These are phyloP conservation scores for Antitrichia curtipendula DNA, from an alignment of 225 moss, liverwort and hornwort species.

Conservation along the genomic window DNA sequence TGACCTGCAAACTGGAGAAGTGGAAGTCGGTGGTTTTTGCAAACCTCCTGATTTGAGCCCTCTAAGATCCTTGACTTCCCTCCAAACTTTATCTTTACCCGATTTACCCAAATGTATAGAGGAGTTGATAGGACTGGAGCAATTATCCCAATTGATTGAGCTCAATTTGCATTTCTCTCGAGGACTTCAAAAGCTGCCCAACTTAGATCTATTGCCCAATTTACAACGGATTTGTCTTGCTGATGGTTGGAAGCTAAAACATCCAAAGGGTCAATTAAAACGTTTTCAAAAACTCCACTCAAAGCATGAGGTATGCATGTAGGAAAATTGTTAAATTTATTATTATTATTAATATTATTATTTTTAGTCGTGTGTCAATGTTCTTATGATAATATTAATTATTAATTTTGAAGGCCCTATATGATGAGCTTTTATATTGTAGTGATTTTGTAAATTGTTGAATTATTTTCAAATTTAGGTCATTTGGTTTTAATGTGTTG, in stretches of 20 bases:
- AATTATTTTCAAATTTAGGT: background rate
- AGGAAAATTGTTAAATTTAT: background rate
- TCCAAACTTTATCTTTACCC: fast-evolving
- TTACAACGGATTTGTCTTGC: background rate
- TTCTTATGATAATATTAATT: background rate
- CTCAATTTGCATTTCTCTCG: fast-evolving
- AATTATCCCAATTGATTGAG: background rate
- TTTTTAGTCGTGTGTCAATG: background rate
- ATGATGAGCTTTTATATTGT: background rate
- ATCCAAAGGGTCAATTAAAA: too few relatives aligned
- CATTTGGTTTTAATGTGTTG: background rate
- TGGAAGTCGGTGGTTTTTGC: too few relatives aligned
- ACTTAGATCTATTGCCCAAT: background rate
- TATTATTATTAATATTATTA: background rate
- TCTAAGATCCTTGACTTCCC: background rate
- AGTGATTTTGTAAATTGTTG: too few relatives aligned
- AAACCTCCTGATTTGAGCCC: background rate
- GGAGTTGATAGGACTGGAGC: background rate
- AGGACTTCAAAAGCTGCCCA: background rate
- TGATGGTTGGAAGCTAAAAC: fast-evolving
- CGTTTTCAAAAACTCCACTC: background rate
- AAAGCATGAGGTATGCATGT: fast-evolving
- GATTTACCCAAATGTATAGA: fast-evolving
- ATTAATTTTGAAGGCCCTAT: background rate
- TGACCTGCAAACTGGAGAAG: fast-evolving